phyloP scores from a whole-genome alignment of 148 eudicot genomes.

The Rhododendron simsii region DNA sequence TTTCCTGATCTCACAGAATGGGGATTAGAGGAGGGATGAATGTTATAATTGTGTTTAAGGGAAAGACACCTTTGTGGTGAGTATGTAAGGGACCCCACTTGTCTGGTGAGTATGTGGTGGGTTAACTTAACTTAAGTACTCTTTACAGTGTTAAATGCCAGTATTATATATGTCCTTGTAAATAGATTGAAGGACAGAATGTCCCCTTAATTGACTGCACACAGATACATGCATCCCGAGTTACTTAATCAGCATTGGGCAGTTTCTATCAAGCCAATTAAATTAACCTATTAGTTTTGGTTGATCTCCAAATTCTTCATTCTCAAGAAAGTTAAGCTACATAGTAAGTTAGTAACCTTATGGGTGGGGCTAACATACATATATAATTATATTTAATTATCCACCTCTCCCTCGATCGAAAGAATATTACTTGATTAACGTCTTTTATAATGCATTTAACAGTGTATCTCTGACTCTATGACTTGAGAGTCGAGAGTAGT shows the following conservation, averaged over 20 bases:
- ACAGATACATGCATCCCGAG: constrained; percentile 36
- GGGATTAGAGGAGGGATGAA: constrained; percentile 9
- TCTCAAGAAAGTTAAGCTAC: not conserved
- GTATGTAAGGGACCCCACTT: constrained; percentile 22
- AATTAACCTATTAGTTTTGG: not conserved
- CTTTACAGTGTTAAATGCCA: not conserved
- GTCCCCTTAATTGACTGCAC: constrained; percentile 65
- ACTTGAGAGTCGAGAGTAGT: not conserved
- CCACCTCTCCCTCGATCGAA: not conserved
- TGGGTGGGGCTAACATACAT: too few species aligned
- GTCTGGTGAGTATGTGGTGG: constrained; percentile 28
- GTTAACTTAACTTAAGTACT: constrained; percentile 20
- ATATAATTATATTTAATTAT: too few species aligned
- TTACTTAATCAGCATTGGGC: constrained; percentile 8
- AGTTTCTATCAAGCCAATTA: not conserved
- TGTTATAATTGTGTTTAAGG: constrained; percentile 1
- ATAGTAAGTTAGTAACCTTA: not conserved
- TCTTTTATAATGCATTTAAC: not conserved
- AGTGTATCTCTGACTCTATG: not conserved
- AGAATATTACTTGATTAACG: not conserved
- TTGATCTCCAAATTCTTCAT: not conserved
- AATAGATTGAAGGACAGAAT: constrained; percentile 39
- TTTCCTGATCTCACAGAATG: not conserved
- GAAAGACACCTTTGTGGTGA: not conserved
- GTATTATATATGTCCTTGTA: constrained; percentile 15